Conservation (phyloP, 2,329 filamentous ascomycete species). For the Diaporthe citrichinensis region DNA sequence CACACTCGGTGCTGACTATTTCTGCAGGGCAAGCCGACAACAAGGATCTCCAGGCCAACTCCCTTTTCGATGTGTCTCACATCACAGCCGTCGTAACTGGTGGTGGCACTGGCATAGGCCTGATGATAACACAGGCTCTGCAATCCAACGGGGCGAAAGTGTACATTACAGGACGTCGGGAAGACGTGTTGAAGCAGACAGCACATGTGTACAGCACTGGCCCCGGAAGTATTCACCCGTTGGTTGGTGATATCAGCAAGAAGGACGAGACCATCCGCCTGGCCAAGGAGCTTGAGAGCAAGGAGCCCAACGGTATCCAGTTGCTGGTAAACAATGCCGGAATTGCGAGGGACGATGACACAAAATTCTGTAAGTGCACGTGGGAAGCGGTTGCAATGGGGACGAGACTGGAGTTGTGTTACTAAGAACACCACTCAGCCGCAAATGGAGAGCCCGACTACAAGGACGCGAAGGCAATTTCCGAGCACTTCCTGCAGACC, state of each 20-base stretch:
- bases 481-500: conserved; percentile 64
- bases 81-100: conserved; percentile 39
- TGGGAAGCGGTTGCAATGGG: too few species aligned
- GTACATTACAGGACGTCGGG: conserved; percentile 33
- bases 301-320: conserved; percentile 66
- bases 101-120: conserved; percentile 36
- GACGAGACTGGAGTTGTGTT: neutral
- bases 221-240: neutral
- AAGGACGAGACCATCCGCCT: conserved; percentile 63
- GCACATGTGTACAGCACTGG: conserved; percentile 35
- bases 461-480: conserved; percentile 61
- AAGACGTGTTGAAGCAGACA: conserved; percentile 30
- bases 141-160: conserved; percentile 39
- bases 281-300: conserved; percentile 64
- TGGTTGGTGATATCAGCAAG: conserved; percentile 45
- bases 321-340: conserved; percentile 67
- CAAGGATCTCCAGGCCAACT: conserved; percentile 32
- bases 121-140: conserved; percentile 39
- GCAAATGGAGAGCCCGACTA: conserved; percentile 61
- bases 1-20: neutral
- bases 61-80: conserved; percentile 38
- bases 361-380: conserved; percentile 55
- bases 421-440: conserved; percentile 36
- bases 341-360: conserved; percentile 65
- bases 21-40: conserved; percentile 26